These are phyloP conservation scores for Gaeumannomyces tritici DNA, from an alignment of 2,329 filamentous ascomycete genomes.

Conservation along the genomic window DNA sequence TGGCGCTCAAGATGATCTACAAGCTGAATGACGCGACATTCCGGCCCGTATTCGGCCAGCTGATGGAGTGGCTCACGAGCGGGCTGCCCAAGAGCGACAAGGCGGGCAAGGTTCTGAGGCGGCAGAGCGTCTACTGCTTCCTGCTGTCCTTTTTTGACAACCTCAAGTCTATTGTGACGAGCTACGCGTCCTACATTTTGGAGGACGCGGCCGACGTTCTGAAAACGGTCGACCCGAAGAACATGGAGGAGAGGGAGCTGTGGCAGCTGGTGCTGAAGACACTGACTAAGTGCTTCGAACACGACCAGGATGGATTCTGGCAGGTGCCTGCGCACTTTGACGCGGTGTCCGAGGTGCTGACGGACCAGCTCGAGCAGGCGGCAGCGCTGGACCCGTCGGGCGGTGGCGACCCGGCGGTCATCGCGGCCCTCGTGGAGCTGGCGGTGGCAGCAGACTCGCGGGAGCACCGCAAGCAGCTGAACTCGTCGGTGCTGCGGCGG, in stretches of 20 bases:
- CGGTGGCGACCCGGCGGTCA: constrained; percentile 35
- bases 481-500: constrained; percentile 65
- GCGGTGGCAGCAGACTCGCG: constrained; percentile 65
- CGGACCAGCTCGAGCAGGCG: constrained; percentile 52
- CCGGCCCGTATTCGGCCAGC: constrained; percentile 76
- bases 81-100: constrained; percentile 53
- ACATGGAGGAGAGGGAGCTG: constrained; percentile 42
- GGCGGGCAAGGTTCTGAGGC: constrained; percentile 48
- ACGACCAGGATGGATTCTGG: constrained; percentile 96
- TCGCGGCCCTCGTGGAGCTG: constrained; percentile 71
- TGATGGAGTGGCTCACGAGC: constrained; percentile 71
- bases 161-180: constrained; percentile 89
- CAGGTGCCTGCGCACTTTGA: constrained; percentile 82
- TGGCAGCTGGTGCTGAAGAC: constrained; percentile 63
- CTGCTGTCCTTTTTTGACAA: constrained; percentile 69
- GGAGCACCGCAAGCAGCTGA: constrained; percentile 86
- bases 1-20: constrained; percentile 82
- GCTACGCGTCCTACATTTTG: constrained; percentile 77
- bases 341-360: constrained; percentile 58
- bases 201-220: constrained; percentile 64
- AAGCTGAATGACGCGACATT: constrained; percentile 94
- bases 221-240: constrained; percentile 22
- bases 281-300: constrained; percentile 66
- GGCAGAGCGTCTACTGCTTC: constrained; percentile 75
- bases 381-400: constrained; percentile 26